Conservation (phyloP, 1,284 basidiomycete species). For the Trametes polyzona region DNA sequence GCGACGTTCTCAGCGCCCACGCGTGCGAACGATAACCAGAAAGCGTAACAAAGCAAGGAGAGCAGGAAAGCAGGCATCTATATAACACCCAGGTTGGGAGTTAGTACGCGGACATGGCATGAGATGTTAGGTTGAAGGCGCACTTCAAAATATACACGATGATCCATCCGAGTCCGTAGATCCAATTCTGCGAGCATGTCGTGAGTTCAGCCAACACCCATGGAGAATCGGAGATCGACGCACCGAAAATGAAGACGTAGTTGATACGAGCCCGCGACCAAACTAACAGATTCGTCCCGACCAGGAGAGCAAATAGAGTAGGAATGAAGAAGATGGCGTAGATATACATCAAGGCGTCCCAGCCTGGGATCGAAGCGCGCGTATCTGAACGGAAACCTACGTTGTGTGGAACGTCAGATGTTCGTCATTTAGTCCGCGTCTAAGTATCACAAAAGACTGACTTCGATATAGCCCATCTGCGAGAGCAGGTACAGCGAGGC, state of each 20-base stretch:
- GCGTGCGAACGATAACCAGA: slow-evolving; percentile 83
- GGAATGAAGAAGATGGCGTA: slow-evolving; percentile 83
- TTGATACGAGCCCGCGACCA: slow-evolving; percentile 85
- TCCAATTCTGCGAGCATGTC: slow-evolving; percentile 63
- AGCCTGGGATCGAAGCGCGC: slow-evolving; percentile 64
- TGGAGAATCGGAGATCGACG: slow-evolving; percentile 19
- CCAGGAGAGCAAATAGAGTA: slow-evolving; percentile 75
- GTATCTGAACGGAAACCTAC: slow-evolving; percentile 68
- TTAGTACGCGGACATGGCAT: neutral
- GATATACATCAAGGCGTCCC: slow-evolving; percentile 78
- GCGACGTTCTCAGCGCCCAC: slow-evolving; percentile 53
- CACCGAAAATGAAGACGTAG: slow-evolving; percentile 90
- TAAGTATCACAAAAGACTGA: slow-evolving; percentile 40
- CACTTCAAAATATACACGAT: slow-evolving; percentile 84
- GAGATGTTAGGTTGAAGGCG: slow-evolving; percentile 20
- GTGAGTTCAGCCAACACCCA: neutral
- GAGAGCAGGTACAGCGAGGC: slow-evolving; percentile 79
- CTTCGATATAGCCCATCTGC: slow-evolving; percentile 72
- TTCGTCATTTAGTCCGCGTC: neutral
- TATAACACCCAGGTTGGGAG: neutral
- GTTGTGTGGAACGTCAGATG: neutral
- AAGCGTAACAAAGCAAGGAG: slow-evolving; percentile 77
- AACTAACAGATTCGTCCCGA: slow-evolving; percentile 81
- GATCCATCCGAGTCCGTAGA: slow-evolving; percentile 75
- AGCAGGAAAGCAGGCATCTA: slow-evolving; percentile 84